Percentiles rank a stretch among this genome's conserved stretches.
Conservation (phyloP, 2,329 filamentous ascomycete genomes). For the Xylariaceae sp. region DNA sequence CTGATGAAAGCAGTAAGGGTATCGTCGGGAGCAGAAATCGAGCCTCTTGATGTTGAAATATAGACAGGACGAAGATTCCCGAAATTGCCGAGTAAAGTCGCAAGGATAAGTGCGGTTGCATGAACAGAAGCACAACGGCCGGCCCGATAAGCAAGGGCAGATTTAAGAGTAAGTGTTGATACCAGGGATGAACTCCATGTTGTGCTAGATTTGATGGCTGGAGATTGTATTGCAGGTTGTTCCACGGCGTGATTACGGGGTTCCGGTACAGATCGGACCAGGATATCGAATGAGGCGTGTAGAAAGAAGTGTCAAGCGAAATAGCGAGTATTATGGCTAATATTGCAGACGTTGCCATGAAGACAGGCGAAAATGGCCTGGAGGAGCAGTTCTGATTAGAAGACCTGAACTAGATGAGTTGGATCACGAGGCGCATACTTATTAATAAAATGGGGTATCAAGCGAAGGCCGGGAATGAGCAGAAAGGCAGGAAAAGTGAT, state of each 20-base stretch:
- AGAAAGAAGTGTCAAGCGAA: constrained; percentile 81
- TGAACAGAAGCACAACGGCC: constrained; percentile 58
- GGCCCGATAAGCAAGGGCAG: constrained; percentile 70
- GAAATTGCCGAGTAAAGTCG: constrained; percentile 71
- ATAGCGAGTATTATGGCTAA: constrained; percentile 70
- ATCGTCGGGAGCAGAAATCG: constrained; percentile 73
- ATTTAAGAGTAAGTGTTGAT: constrained; percentile 71
- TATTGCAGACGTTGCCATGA: constrained; percentile 61
- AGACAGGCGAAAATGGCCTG: constrained; percentile 58
- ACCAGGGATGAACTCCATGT: constrained; percentile 75
- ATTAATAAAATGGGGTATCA: constrained; percentile 80
- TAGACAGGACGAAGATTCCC: constrained; percentile 65
- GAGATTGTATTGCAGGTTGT: constrained; percentile 75
- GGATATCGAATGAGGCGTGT: constrained; percentile 59
- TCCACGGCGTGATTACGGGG: constrained; percentile 72
- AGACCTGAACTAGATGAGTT: constrained; percentile 2
- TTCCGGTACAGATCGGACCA: constrained; percentile 60
- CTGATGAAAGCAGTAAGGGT: constrained; percentile 70
- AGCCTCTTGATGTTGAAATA: constrained; percentile 76
- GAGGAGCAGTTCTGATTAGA: constrained; percentile 13
- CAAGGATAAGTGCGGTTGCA: constrained; percentile 53
- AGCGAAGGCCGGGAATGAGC: constrained; percentile 73
- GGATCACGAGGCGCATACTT: constrained; percentile 54
- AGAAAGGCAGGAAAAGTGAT: constrained; percentile 97
- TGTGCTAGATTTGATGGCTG: constrained; percentile 64